These are phyloP conservation scores for Rhizopogon salebrosus DNA, from an alignment of 768 basidiomycete genomes.

Conservation along the genomic window DNA sequence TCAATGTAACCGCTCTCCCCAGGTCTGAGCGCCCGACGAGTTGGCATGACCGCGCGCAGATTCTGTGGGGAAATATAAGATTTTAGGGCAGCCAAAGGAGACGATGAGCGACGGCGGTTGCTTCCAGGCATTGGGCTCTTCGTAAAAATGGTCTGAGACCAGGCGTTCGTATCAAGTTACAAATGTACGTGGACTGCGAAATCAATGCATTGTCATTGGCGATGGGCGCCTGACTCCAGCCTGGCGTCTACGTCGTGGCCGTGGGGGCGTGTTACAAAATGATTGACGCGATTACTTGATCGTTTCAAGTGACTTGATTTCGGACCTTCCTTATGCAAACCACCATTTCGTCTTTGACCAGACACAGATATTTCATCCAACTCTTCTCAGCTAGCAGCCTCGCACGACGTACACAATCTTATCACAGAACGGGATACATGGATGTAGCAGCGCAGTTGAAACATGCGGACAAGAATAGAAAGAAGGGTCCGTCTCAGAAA, in stretches of 20 bases:
- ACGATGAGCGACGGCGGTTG: conserved; percentile 28
- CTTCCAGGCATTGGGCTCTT: conserved; percentile 6
- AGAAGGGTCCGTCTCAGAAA: conserved; percentile 30
- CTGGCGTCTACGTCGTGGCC: background rate
- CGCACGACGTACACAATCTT: background rate
- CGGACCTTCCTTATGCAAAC: conserved; percentile 12
- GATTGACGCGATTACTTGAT: conserved; percentile 4
- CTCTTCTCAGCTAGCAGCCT: background rate
- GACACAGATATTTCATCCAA: background rate
- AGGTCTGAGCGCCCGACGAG: conserved; percentile 10
- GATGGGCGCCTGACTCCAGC: background rate
- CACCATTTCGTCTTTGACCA: background rate
- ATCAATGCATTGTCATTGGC: background rate
- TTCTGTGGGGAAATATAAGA: conserved; percentile 46
- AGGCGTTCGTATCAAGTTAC: background rate
- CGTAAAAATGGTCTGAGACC: background rate
- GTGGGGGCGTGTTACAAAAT: conserved; percentile 5
- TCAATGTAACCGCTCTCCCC: conserved; percentile 18
- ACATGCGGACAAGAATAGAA: conserved; percentile 5
- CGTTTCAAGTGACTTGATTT: no score
- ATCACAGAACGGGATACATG: background rate
- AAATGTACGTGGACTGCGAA: background rate
- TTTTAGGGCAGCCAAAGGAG: conserved; percentile 35
- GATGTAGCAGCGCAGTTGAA: conserved; percentile 4
- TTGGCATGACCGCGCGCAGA: conserved; percentile 22